Percentiles rank a stretch among this genome's conserved stretches.
phyloP scores from a whole-genome alignment of 1,284 basidiomycete genomes.

The Cutaneotrichosporon mucoides region DNA sequence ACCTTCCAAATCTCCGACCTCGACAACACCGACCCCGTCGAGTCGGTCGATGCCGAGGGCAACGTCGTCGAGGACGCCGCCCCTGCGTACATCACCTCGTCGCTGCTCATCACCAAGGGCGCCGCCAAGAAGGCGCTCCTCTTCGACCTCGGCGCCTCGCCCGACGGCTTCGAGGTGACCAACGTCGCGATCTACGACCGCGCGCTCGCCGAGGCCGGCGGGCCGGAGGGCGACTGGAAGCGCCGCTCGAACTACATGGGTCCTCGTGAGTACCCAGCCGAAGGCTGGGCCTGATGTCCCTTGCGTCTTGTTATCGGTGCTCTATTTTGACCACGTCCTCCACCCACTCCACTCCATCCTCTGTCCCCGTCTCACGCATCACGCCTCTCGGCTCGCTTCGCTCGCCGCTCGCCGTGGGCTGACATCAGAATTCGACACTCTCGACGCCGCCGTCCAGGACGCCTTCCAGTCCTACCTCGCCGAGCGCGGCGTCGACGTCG shows the following conservation, averaged over 20 bases:
- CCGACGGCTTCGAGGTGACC: constrained; percentile 79
- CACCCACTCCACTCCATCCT: no score
- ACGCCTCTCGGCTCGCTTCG: no score
- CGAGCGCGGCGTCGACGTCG: constrained; percentile 82
- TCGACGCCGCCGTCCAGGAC: constrained; percentile 80
- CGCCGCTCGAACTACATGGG: constrained; percentile 88
- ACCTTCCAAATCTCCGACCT: constrained; percentile 50
- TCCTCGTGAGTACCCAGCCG: constrained; percentile 57
- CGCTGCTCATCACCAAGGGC: constrained; percentile 71
- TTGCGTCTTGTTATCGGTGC: no score
- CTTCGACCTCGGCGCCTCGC: constrained; percentile 75
- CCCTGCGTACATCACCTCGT: constrained; percentile 55
- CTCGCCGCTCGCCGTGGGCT: no score
- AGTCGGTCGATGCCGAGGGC: constrained; percentile 17
- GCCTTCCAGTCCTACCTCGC: constrained; percentile 77
- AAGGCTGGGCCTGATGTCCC: no score
- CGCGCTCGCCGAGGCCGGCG: constrained; percentile 72
- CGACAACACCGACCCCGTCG: constrained; percentile 26
- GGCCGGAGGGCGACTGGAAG: constrained; percentile 88
- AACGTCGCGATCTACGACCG: constrained; percentile 78
- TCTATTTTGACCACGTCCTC: no score
- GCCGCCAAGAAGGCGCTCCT: constrained; percentile 62
- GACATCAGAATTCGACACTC: constrained; percentile 68
- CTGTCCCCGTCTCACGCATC: no score
- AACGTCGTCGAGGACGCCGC: constrained; percentile 54